Evolutionary conservation across 2,329 filamentous ascomycete genomes (phyloP).

Genomic region (Sordariomycetes sp.): DNA sequence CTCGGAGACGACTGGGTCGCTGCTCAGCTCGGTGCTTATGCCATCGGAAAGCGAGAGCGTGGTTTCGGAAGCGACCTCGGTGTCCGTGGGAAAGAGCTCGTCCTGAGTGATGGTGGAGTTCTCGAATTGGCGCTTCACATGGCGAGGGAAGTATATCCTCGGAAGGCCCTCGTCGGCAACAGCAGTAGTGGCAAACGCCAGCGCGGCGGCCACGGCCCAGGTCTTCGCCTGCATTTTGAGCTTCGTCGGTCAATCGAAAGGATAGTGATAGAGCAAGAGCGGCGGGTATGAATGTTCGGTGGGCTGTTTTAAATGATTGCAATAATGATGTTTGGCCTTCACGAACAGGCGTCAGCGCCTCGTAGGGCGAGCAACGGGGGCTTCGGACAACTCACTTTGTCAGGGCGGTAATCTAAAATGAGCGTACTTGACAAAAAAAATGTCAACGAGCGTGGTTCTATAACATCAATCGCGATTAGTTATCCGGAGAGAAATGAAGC

Average conservation of each 20-base stretch:
- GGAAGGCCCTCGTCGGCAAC: slow-evolving; percentile 30
- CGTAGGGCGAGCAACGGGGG: neutral
- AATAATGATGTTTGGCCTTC: neutral
- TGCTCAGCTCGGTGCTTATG: too few relatives aligned
- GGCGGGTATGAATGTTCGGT: slow-evolving; percentile 6
- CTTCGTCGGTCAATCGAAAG: slow-evolving; percentile 4
- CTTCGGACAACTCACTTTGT: slow-evolving; percentile 17
- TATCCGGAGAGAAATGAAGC: slow-evolving; percentile 32
- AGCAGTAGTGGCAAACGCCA: slow-evolving; percentile 32
- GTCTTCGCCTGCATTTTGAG: slow-evolving; percentile 33
- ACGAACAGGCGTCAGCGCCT: neutral
- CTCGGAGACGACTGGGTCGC: neutral
- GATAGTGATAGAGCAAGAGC: neutral
- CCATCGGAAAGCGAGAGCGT: too few relatives aligned
- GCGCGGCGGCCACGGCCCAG: slow-evolving; percentile 29
- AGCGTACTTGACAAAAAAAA: slow-evolving; percentile 40
- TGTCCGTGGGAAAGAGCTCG: neutral
- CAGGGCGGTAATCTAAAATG: slow-evolving; percentile 33
- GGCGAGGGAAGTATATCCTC: slow-evolving; percentile 43
- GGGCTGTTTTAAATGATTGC: slow-evolving; percentile 6
- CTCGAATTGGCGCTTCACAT: slow-evolving; percentile 36
- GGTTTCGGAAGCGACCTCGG: neutral
- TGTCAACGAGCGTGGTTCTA: slow-evolving; percentile 4
- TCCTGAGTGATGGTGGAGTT: slow-evolving; percentile 26
- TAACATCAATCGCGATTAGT: neutral